Conservation (phyloP, 148 eudicot genomes). For the Vaccinium darrowii region DNA sequence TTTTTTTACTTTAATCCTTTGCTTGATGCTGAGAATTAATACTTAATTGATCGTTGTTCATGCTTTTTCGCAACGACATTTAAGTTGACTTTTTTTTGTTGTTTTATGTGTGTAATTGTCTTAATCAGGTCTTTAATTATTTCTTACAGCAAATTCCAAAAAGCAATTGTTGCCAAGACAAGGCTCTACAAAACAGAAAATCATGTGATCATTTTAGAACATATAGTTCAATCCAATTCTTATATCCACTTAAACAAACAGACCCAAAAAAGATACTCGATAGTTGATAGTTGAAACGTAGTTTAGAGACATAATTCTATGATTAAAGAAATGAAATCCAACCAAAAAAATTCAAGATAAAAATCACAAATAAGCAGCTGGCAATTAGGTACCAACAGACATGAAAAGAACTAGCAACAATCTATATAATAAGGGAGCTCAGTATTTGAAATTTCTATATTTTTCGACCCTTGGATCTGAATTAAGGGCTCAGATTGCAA, state of each 20-base stretch:
- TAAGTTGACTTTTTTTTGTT: background rate
- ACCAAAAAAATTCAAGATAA: background rate
- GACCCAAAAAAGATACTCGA: too few relatives aligned
- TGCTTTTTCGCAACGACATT: background rate
- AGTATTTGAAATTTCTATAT: too few relatives aligned
- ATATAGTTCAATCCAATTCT: too few relatives aligned
- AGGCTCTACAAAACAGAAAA: too few relatives aligned
- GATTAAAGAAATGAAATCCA: background rate
- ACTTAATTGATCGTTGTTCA: background rate
- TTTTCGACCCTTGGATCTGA: too few relatives aligned
- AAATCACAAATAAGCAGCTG: background rate
- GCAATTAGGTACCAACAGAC: background rate
- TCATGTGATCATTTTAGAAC: too few relatives aligned
- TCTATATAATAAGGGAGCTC: too few relatives aligned
- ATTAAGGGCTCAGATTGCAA: too few relatives aligned
- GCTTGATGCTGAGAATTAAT: background rate
- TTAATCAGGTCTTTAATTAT: background rate
- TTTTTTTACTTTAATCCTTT: background rate
- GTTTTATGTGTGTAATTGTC: background rate
- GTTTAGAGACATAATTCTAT: background rate
- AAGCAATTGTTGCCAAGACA: background rate
- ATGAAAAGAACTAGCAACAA: background rate
- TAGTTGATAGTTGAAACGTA: too few relatives aligned
- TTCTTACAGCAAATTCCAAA: background rate
- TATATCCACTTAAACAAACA: too few relatives aligned